Evolutionary conservation across 2,329 filamentous ascomycete species (phyloP).

Genomic region (Helotiales sp.): DNA sequence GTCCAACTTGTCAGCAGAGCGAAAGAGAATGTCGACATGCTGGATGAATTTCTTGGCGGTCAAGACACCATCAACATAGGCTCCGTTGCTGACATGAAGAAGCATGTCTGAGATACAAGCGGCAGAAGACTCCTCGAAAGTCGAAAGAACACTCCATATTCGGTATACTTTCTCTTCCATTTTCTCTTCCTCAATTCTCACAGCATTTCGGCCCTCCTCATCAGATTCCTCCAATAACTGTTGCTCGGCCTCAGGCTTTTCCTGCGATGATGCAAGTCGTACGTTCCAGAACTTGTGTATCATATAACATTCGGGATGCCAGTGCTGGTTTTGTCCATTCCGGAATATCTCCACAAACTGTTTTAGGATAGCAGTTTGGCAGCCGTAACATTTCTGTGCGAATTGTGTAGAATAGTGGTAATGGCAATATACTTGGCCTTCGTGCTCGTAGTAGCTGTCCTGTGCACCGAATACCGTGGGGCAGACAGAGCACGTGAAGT

Average conservation of each 20-base stretch:
- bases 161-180: conserved; percentile 98
- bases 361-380: conserved; percentile 94
- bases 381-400: conserved; percentile 93
- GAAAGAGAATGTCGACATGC: conserved; percentile 92
- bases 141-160: conserved; percentile 97
- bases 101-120: conserved; percentile 99
- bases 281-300: conserved; percentile 99
- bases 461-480: conserved; percentile 97
- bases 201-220: conserved; percentile 68
- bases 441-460: conserved; percentile 98
- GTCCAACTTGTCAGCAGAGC: conserved; percentile 83
- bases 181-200: conserved; percentile 83
- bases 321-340: conserved; percentile 97
- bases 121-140: conserved; percentile 95
- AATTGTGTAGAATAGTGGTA: conserved; percentile 99
- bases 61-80: conserved; percentile 91
- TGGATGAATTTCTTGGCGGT: conserved; percentile 95
- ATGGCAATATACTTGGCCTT: conserved; percentile 94
- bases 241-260: conserved; percentile 44
- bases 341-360: conserved; percentile 99
- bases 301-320: conserved; percentile 99
- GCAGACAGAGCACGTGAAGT: conserved; percentile 97
- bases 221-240: conserved; percentile 54
- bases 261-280: conserved; percentile 56
- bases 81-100: conserved; percentile 95